Evolutionary conservation across 2,329 filamentous ascomycete genomes (phyloP), one percentile per base, ranked within the genome.

Genomic region (Pseudogymnoascus sp.): DNA sequence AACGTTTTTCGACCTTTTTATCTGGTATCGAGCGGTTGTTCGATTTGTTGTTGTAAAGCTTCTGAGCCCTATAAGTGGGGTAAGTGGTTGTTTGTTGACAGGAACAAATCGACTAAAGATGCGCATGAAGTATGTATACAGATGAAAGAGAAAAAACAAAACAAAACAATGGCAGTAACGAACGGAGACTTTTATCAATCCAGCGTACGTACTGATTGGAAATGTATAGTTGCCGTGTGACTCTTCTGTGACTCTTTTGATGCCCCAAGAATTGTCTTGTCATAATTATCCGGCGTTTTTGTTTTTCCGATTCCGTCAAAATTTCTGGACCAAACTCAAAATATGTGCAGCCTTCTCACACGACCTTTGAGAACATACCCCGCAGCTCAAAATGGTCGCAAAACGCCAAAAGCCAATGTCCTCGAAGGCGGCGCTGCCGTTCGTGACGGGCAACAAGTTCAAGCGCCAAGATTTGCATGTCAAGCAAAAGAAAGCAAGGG

Each of bases 381-480:
- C 65, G 60, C 63, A 63, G 65, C 38, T 39, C 61, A 64, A 43
- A 62, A 85, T 85, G 82, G 78, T 75, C 33, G 76, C 77, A 22
- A 81, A 76, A 64, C 77, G 78, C 65, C 70, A 71, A 57, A 75
- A 72, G 63, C 74, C 73, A 12, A 43, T 65, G 61, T 78, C 76
- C 37, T 72, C 75, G 30, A 78, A 77, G 68, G 77, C 73, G 58
- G 74, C 74, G 14, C 68, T 78, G 39, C 78, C 80, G 3, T 79
- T 81, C 71, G 83, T 82, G 66, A 79, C 86, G 1, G 81, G 80
- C 63, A 96, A 96, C 76, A 97, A 96, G 74, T 76, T 90, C 20
- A 87, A 86, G 71, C 83, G 94, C 64, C 84, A 94, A 72, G 81
- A 87, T 68, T 82, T 93, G 63, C 88, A 92, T 71, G 80, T 96